Evolutionary conservation across 2,329 filamentous ascomycete genomes (phyloP).

Genomic region (Sporothrix sp.): DNA sequence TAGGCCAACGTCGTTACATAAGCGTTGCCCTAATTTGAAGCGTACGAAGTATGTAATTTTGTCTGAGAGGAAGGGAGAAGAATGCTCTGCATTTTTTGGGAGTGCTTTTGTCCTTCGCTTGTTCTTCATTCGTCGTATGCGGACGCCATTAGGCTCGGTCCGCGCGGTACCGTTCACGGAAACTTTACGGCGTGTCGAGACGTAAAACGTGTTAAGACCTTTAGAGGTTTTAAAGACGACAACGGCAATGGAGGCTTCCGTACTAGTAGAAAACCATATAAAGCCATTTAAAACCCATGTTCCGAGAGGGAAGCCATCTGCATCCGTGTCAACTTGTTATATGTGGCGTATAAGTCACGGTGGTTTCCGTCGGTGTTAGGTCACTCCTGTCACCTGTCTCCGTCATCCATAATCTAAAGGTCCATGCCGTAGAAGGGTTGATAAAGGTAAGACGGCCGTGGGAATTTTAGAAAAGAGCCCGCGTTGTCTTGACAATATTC

Average conservation of each 20-base stretch:
- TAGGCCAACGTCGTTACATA: no score
- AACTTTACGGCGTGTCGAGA: background rate
- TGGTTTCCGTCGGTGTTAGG: background rate
- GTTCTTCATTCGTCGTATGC: background rate
- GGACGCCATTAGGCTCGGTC: background rate
- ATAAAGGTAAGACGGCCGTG: background rate
- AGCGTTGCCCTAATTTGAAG: no score
- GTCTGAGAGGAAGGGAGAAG: no score
- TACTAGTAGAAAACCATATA: background rate
- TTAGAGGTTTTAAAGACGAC: background rate
- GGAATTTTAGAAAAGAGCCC: background rate
- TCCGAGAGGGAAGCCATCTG: background rate
- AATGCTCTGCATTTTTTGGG: no score
- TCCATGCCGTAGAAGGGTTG: background rate
- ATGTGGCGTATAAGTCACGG: background rate
- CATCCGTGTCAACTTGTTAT: background rate
- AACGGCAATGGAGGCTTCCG: background rate
- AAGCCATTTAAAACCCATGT: background rate
- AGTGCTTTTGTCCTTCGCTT: background rate
- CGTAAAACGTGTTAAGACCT: background rate
- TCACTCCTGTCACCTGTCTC: background rate
- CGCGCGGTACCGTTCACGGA: background rate
- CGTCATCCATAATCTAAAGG: background rate
- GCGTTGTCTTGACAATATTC: background rate
- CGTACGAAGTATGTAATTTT: no score